Conservation (phyloP, 768 basidiomycete species). For the Ramaria rubella region DNA sequence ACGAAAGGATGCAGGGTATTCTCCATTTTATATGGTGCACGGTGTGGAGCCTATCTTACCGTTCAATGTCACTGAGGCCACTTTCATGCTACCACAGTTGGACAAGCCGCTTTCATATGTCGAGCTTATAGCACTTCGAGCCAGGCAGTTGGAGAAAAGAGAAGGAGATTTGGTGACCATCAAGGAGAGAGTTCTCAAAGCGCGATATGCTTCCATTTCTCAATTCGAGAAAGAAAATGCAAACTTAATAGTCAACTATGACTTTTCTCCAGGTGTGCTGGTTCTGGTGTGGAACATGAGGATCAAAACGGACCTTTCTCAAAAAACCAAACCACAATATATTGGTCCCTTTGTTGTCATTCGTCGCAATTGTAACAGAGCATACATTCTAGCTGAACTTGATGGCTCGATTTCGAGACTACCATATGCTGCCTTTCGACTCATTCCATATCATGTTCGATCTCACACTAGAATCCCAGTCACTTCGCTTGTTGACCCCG, state of each 20-base stretch:
- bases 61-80: slow-evolving; percentile 28
- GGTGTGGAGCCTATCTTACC: slow-evolving; percentile 29
- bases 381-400: slow-evolving; percentile 15
- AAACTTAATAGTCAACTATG: slow-evolving; percentile 3
- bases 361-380: not conserved
- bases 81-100: slow-evolving; percentile 18
- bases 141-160: slow-evolving; percentile 12
- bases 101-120: slow-evolving; percentile 9
- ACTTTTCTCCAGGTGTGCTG: slow-evolving; percentile 1
- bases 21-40: slow-evolving; percentile 26
- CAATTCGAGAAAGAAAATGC: slow-evolving; percentile 16
- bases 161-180: not conserved
- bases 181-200: not conserved
- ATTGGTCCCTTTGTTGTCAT: slow-evolving; percentile 8
- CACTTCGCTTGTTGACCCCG: not conserved
- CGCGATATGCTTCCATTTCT: not conserved
- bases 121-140: slow-evolving; percentile 13
- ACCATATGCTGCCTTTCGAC: slow-evolving; percentile 11
- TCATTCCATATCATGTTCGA: slow-evolving; percentile 14
- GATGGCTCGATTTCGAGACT: slow-evolving; percentile 9
- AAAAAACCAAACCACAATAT: slow-evolving; percentile 9
- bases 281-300: slow-evolving; percentile 6
- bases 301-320: slow-evolving; percentile 10
- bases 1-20: slow-evolving; percentile 21
- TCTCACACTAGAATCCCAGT: not conserved